Evolutionary conservation across 163 green algal species (phyloP), one percentile per base, ranked within the genome.

Genomic region (Volvox carteri): DNA sequence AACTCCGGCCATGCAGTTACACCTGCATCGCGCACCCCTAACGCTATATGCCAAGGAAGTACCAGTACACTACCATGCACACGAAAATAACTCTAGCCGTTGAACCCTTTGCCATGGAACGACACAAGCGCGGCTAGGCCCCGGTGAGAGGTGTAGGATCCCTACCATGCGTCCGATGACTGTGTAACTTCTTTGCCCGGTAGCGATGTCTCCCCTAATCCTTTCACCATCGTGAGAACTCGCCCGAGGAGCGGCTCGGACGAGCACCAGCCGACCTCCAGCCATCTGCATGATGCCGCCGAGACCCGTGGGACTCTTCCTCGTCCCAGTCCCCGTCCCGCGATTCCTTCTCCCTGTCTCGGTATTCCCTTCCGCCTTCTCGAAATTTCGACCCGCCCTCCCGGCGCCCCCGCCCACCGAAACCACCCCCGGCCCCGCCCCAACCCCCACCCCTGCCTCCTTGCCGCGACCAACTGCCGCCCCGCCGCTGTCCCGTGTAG

Each of bases 241-340:
- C 65, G 12, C 65, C 33, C 65, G 33, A 28, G 65, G 33, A 28
- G 65, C 35, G 65, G 65, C 65, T 75, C 65, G 37, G 3, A 21
- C 8, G n/a, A n/a, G n/a, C 56, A 75, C 37, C 23, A 3, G 33
- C 35, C 7, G 39, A 46, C 56, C 56, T 74, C 78, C 78, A 86
- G 42, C 70, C 60, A 25, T 86, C 78, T 4, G 78, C 78, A 52
- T 62, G 78, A n/a, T 86, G 78, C 48, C 56, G 78, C 58, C 78
- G 58, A 6, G 19, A 30, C 30, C 35, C 30, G 39, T 62, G 12
- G n/a, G n/a, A n/a, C 58, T n/a, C 28, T 19, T 78, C 60, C 18
- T 12, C 78, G 7, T 54, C 80, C 39, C 35, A 14, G 11, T 67
- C 56, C 37, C 11, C 18, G 19, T 78, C 79, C 7, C 79, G 56